phyloP scores from a whole-genome alignment of 805 yeast genomes.

The Kuraishia cidri region DNA sequence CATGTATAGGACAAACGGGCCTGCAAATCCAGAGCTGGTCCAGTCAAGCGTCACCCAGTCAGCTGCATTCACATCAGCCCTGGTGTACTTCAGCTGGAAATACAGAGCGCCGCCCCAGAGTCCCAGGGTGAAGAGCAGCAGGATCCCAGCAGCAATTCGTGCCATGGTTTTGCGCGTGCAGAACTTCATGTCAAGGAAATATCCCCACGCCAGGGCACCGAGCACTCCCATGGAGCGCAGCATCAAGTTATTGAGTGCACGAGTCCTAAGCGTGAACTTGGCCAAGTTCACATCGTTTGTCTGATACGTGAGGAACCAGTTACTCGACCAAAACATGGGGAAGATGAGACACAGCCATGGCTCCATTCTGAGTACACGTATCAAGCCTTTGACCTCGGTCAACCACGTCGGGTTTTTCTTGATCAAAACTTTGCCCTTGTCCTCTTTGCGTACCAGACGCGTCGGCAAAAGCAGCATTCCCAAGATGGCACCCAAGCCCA shows the following conservation, averaged over 20 bases:
- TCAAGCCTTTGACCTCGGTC: slow-evolving; percentile 29
- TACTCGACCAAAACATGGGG: slow-evolving; percentile 53
- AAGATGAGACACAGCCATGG: too few relatives aligned
- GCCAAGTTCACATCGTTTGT: slow-evolving; percentile 44
- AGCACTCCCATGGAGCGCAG: slow-evolving; percentile 39
- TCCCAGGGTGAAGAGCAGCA: too few relatives aligned
- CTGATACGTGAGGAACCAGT: slow-evolving; percentile 58
- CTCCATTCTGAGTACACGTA: too few relatives aligned
- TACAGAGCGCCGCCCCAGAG: neutral
- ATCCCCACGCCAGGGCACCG: slow-evolving; percentile 43
- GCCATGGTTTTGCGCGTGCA: too few relatives aligned
- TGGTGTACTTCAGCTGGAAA: too few relatives aligned
- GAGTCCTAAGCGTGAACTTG: slow-evolving; percentile 43
- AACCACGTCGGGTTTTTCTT: slow-evolving; percentile 22
- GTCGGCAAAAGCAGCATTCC: slow-evolving; percentile 40
- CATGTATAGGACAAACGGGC: slow-evolving; percentile 55
- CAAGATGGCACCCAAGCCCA: slow-evolving; percentile 34
- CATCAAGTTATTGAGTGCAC: slow-evolving; percentile 48
- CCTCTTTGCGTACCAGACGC: slow-evolving; percentile 28
- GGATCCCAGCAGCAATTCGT: too few relatives aligned
- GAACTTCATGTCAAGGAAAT: slow-evolving; percentile 5
- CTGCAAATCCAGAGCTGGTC: slow-evolving; percentile 36
- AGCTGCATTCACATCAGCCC: too few relatives aligned
- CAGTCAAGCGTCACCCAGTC: too few relatives aligned
- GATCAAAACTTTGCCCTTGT: slow-evolving; percentile 32